Evolutionary conservation across 2,329 filamentous ascomycete species (phyloP), one percentile per base, ranked within the genome.

Genomic region (Calonectria hongkongensis): DNA sequence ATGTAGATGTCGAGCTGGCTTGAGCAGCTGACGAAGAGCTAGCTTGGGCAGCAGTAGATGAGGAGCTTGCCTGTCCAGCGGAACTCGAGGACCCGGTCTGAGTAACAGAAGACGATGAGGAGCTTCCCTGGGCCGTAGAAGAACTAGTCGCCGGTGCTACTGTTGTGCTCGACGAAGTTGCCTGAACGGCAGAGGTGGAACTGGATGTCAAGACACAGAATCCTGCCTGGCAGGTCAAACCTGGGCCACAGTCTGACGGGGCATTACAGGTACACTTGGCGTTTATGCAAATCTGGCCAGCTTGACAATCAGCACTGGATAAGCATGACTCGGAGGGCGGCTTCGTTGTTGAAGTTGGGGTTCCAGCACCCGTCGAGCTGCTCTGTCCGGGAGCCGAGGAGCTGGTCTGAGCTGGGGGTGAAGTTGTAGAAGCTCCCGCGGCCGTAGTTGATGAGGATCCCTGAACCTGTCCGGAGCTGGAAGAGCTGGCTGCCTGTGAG

Each of bases 1-100:
- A 60, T 2, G 45, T 9, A 12, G 54, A 39, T 18, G 54, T 58
- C n/a, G 36, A 58, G n/a, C 51, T 58, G 33, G 28, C 51, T n/a
- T 58, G 51, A 4, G 51, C 30, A 16, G 10, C n/a, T 0, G 51
- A 25, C 2, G 51, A 39, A 13, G 54, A 39, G 9, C 33, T 58
- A n/a, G n/a, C n/a, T 58, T 58, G 54, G 4, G n/a, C 54, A 3
- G 33, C 33, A 27, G n/a, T 21, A 9, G 54, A 51, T 51, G 48
- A 58, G 4, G 54, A 58, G 33, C 54, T 39, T 16, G n/a, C 54
- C 28, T 58, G 54, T 16, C 10, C 33, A 25, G n/a, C 33, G 4
- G 54, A 25, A 13, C 45, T 48, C 4, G 45, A 48, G 7, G 45
- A 48, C n/a, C 9, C 45, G 10, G 45, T 25, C n/a, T 48, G 45